Percentiles rank a stretch among this genome's conserved stretches.
phyloP scores from a whole-genome alignment of 139 green algal genomes.

The Volvox reticuliferus region DNA sequence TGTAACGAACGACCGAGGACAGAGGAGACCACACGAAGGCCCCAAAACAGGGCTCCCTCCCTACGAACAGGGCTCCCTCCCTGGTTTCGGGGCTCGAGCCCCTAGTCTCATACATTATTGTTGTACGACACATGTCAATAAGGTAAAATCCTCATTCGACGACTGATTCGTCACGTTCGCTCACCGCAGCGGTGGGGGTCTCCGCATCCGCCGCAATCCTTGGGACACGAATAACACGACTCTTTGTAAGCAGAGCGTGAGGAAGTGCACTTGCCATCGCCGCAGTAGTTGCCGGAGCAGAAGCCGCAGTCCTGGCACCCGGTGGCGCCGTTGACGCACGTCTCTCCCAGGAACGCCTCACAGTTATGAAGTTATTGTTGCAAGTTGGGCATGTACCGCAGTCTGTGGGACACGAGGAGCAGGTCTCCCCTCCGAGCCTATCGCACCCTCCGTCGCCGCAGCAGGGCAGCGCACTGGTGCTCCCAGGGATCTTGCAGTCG shows the following conservation, averaged over 20 bases:
- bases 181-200: no score
- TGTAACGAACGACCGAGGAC: no score
- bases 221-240: neutral
- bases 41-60: no score
- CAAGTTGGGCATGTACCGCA: slow-evolving; percentile 21
- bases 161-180: no score
- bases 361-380: slow-evolving; percentile 36
- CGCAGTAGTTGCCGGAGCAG: neutral
- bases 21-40: no score
- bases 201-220: slow-evolving; percentile 14
- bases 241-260: neutral
- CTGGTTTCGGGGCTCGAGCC: no score
- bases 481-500: neutral
- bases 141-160: no score
- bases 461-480: neutral
- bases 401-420: neutral
- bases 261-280: slow-evolving; percentile 11
- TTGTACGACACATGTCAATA: no score
- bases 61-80: no score
- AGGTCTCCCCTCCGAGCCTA: neutral
- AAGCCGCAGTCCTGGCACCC: slow-evolving; percentile 24
- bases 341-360: neutral
- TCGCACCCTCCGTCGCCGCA: slow-evolving; percentile 21
- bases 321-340: neutral
- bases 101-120: no score